Conservation (phyloP, 768 basidiomycete species). For the Tylopilus rubrobrunneus region DNA sequence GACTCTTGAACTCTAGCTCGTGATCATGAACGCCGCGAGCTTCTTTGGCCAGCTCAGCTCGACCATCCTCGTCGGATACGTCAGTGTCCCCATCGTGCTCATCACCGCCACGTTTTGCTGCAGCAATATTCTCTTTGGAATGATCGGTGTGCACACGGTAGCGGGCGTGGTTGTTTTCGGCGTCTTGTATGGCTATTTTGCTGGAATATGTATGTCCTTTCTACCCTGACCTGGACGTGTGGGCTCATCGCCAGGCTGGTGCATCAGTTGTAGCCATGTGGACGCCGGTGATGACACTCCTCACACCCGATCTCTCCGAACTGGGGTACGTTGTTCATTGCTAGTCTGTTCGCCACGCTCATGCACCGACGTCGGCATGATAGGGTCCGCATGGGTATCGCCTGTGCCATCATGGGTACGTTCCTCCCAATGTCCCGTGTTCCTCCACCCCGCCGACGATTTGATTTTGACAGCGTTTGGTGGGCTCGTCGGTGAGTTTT, state of each 20-base stretch:
- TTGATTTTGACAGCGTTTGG: constrained; percentile 16
- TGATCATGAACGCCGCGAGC: constrained; percentile 54
- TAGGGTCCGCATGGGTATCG: constrained; percentile 46
- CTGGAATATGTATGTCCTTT: constrained; percentile 39
- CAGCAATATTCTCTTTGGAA: constrained; percentile 42
- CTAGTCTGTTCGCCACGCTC: no score
- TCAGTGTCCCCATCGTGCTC: constrained; percentile 39
- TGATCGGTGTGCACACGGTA: constrained; percentile 40
- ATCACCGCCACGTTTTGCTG: constrained; percentile 37
- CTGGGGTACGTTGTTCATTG: constrained; percentile 36
- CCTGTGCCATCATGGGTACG: constrained; percentile 45
- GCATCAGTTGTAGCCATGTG: constrained; percentile 36
- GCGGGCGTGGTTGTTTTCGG: constrained; percentile 41
- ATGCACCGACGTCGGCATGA: not conserved
- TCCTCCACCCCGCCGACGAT: not conserved
- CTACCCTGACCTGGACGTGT: not conserved
- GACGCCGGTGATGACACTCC: constrained; percentile 41
- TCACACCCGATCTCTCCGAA: constrained; percentile 47
- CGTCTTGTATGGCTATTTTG: constrained; percentile 48
- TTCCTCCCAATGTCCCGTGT: no score
- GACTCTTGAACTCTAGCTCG: constrained; percentile 33
- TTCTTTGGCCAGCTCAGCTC: constrained; percentile 53
- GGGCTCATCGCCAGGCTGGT: not conserved
- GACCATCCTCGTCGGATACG: constrained; percentile 38
- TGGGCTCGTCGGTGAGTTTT: constrained; percentile 19